These are phyloP conservation scores for Irineochytrium annulatum DNA, from an alignment of 192 early-diverging fungal species.

Conservation along the genomic window DNA sequence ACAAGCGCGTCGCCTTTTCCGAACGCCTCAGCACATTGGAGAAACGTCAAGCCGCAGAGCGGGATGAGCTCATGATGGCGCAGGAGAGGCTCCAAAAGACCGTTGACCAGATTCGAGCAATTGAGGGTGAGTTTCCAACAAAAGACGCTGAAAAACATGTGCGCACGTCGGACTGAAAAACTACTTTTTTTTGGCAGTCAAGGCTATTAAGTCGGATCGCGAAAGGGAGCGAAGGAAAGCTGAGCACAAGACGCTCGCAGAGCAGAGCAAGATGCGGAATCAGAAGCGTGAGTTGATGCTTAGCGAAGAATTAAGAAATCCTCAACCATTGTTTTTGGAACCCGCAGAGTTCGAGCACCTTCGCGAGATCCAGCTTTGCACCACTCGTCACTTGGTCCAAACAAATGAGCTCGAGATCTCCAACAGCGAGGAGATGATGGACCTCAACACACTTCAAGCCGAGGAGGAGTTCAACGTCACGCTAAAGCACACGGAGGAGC, in stretches of 20 bases:
- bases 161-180: no score
- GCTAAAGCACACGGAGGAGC: slow-evolving; percentile 7
- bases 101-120: slow-evolving; percentile 15
- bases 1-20: slow-evolving; percentile 21
- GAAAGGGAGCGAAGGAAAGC: no score
- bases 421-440: slow-evolving; percentile 17
- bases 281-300: slow-evolving; percentile 13
- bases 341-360: slow-evolving; percentile 20
- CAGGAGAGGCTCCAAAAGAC: slow-evolving; percentile 17
- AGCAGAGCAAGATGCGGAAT: slow-evolving; percentile 17
- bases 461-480: slow-evolving; percentile 20
- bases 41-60: slow-evolving; percentile 15
- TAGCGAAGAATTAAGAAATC: not conserved
- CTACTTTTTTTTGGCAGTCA: no score
- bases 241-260: slow-evolving; percentile 12
- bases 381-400: slow-evolving; percentile 12
- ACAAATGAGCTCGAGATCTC: slow-evolving; percentile 26
- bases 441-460: slow-evolving; percentile 9
- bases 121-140: slow-evolving; percentile 16
- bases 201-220: no score
- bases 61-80: slow-evolving; percentile 18
- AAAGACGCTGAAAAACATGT: no score
- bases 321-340: not conserved
- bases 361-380: slow-evolving; percentile 20
- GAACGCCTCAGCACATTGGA: slow-evolving; percentile 12